These are phyloP conservation scores for Ajuga chamaepitys DNA, from an alignment of 257 asterid genomes.

Conservation along the genomic window DNA sequence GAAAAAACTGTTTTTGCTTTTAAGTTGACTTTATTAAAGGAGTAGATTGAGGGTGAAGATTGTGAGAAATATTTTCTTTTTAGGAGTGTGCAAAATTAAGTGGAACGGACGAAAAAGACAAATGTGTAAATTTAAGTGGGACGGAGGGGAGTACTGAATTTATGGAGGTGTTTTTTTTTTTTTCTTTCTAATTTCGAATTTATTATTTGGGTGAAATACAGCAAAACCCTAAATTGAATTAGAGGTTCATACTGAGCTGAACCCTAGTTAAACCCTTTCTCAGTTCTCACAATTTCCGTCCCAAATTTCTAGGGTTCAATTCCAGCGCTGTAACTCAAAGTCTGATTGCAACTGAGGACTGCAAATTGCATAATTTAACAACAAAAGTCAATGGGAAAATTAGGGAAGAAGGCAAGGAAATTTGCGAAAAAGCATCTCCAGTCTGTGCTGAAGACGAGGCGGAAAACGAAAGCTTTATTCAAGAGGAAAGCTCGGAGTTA, in stretches of 20 bases:
- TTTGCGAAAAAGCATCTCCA: slow-evolving; percentile 93
- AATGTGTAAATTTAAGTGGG: too few species aligned
- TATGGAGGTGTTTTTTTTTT: too few species aligned
- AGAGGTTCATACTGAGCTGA: background rate
- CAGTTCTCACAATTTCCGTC: background rate
- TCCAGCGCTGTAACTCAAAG: background rate
- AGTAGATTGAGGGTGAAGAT: too few species aligned
- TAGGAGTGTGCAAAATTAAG: too few species aligned
- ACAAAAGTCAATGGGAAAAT: slow-evolving; percentile 54
- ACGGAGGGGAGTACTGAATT: too few species aligned
- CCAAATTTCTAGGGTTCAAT: slow-evolving; percentile 17
- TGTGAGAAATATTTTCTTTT: too few species aligned
- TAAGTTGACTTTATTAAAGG: too few species aligned
- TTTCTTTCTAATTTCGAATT: too few species aligned
- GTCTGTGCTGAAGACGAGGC: slow-evolving; percentile 58
- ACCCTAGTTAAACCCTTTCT: slow-evolving; percentile 32
- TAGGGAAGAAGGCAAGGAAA: slow-evolving; percentile 92
- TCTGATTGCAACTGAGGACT: background rate
- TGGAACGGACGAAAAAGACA: too few species aligned
- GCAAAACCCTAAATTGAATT: background rate
- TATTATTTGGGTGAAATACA: too few species aligned
- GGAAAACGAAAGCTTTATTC: slow-evolving; percentile 63
- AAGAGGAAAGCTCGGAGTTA: slow-evolving; percentile 57
- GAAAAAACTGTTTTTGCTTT: too few species aligned
- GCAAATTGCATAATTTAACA: background rate